Percentiles rank a stretch among this genome's conserved stretches.
Evolutionary conservation across 106 monocot genomes (phyloP).

Genomic region (Dendrobium catenatum): DNA sequence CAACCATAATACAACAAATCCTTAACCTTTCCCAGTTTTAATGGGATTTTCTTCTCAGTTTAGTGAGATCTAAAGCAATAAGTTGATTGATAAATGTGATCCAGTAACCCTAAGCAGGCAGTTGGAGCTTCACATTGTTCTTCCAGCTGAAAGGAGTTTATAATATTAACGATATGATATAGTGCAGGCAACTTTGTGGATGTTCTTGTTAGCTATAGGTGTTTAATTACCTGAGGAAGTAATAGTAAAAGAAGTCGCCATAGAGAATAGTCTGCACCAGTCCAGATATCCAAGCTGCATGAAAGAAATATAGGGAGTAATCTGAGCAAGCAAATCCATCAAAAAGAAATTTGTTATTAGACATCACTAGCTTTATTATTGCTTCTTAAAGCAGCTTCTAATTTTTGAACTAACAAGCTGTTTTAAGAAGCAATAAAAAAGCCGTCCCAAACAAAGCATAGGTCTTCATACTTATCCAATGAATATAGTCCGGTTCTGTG

Average conservation of each 20-base stretch:
- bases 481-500: constrained; percentile 76
- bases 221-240: constrained; percentile 61
- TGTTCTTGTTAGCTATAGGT: background rate
- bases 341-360: background rate
- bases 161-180: background rate
- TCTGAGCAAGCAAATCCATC: background rate
- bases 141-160: constrained; percentile 55
- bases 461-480: constrained; percentile 79
- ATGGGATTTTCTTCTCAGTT: background rate
- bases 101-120: constrained; percentile 37
- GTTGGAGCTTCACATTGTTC: constrained; percentile 82
- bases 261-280: constrained; percentile 78
- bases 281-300: constrained; percentile 87
- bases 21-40: background rate
- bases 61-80: background rate
- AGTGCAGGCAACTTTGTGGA: background rate
- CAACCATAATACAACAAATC: background rate
- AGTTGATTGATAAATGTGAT: background rate
- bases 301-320: constrained; percentile 1
- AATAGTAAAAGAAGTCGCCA: constrained; percentile 96
- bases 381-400: no score
- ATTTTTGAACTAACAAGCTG: no score
- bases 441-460: no score
- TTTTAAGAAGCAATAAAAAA: no score
- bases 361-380: background rate